These are phyloP conservation scores for Colletotrichum navitas DNA, from an alignment of 2,329 filamentous ascomycete species.

Conservation along the genomic window DNA sequence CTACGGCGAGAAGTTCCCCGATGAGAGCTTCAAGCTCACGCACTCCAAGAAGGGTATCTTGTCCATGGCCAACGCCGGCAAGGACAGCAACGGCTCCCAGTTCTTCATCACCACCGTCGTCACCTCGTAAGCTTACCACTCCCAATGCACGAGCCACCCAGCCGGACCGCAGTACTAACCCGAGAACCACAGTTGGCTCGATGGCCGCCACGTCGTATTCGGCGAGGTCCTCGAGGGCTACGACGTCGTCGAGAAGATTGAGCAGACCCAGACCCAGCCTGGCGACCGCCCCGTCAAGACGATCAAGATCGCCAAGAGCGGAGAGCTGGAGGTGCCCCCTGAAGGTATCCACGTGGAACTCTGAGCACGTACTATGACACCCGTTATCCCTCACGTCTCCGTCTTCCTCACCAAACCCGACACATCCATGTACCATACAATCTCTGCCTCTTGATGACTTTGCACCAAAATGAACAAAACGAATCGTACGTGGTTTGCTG, in stretches of 20 bases:
- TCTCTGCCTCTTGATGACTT: slow-evolving; percentile 21
- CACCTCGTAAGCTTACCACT: slow-evolving; percentile 70
- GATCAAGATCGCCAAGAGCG: slow-evolving; percentile 85
- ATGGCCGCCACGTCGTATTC: slow-evolving; percentile 88
- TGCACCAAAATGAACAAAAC: slow-evolving; percentile 19
- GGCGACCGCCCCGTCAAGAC: slow-evolving; percentile 77
- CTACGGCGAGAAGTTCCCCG: slow-evolving; percentile 85
- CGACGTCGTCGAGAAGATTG: slow-evolving; percentile 83
- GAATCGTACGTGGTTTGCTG: slow-evolving; percentile 51
- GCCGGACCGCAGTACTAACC: slow-evolving; percentile 29
- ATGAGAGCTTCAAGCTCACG: slow-evolving; percentile 97
- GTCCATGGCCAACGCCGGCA: slow-evolving; percentile 88
- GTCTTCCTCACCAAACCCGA: slow-evolving; percentile 24
- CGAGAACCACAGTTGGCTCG: slow-evolving; percentile 73
- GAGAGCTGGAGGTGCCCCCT: slow-evolving; percentile 83
- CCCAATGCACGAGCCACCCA: neutral
- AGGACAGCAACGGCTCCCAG: slow-evolving; percentile 89
- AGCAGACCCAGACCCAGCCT: slow-evolving; percentile 74
- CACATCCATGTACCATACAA: slow-evolving; percentile 10
- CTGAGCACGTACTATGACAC: slow-evolving; percentile 63
- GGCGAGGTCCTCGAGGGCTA: slow-evolving; percentile 90
- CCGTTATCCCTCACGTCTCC: slow-evolving; percentile 27
- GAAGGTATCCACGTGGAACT: slow-evolving; percentile 96
- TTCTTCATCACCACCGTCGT: slow-evolving; percentile 92
- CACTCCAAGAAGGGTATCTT: slow-evolving; percentile 87